phyloP scores from a whole-genome alignment of 1,284 basidiomycete species.

The Schizopora paradoxa region DNA sequence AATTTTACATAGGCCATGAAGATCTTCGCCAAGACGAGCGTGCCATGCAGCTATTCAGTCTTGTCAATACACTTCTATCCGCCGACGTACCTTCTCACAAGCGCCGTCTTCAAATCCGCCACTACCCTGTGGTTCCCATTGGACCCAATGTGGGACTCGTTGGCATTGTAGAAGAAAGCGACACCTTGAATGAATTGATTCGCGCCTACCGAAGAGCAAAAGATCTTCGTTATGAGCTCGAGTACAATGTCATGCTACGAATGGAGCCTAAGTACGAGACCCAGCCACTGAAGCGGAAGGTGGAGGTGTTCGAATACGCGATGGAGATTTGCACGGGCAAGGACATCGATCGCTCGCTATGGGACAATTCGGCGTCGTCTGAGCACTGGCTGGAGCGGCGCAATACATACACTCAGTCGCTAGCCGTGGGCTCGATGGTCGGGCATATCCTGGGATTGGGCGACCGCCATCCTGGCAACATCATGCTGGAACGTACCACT shows the following conservation, averaged over 20 bases:
- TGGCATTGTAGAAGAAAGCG: slow-evolving; percentile 96
- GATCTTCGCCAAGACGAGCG: slow-evolving; percentile 98
- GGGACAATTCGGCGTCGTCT: slow-evolving; percentile 93
- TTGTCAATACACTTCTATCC: slow-evolving; percentile 92
- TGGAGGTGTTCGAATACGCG: slow-evolving; percentile 99
- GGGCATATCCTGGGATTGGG: slow-evolving; percentile 97
- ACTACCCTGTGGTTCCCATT: slow-evolving; percentile 90
- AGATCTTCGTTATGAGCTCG: slow-evolving; percentile 96
- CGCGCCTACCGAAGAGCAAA: slow-evolving; percentile 92
- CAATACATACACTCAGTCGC: slow-evolving; percentile 93
- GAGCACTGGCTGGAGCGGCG: slow-evolving; percentile 98
- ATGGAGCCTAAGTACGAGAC: slow-evolving; percentile 99
- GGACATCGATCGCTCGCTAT: slow-evolving; percentile 96
- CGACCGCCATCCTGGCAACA: slow-evolving; percentile 97
- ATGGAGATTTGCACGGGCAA: slow-evolving; percentile 98
- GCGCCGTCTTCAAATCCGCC: slow-evolving; percentile 91
- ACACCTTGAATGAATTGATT: slow-evolving; percentile 97
- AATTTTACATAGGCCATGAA: slow-evolving; percentile 71
- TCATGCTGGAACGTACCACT: slow-evolving; percentile 87
- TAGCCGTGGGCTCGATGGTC: slow-evolving; percentile 95
- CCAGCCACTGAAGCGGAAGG: slow-evolving; percentile 91
- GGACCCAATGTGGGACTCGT: slow-evolving; percentile 95
- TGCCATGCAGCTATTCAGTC: slow-evolving; percentile 98
- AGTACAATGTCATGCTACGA: slow-evolving; percentile 96
- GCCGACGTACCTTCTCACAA: slow-evolving; percentile 96